phyloP scores from a whole-genome alignment of 495 filamentous ascomycete species.

The Neurospora sp. region DNA sequence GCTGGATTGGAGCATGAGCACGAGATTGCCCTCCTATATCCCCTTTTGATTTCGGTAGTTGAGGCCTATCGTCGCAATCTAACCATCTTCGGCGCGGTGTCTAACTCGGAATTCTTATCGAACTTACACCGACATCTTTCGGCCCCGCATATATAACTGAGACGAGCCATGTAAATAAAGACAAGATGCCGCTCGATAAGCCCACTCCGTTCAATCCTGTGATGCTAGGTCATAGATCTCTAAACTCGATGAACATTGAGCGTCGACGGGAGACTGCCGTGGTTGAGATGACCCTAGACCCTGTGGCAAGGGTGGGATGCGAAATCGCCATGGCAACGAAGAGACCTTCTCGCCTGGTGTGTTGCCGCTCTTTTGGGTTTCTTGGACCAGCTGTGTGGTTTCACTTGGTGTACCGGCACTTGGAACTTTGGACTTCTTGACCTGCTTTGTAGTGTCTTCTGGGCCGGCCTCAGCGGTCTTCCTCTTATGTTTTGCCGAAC shows the following conservation, averaged over 20 bases:
- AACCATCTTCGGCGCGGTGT: not conserved
- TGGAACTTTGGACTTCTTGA: not conserved
- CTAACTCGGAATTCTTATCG: not conserved
- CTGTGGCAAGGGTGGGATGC: not conserved
- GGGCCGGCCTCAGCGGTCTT: not conserved
- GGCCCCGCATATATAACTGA: not conserved
- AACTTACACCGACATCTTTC: not conserved
- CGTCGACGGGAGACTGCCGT: not conserved
- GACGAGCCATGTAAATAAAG: too few relatives aligned
- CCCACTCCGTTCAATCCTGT: not conserved
- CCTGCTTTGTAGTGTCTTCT: not conserved
- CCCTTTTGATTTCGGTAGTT: not conserved
- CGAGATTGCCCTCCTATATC: not conserved
- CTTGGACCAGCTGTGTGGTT: not conserved
- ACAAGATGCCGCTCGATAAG: not conserved
- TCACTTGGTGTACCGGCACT: not conserved
- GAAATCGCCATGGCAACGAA: not conserved
- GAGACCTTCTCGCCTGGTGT: not conserved
- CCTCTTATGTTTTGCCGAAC: not conserved
- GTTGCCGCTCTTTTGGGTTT: not conserved
- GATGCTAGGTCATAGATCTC: not conserved
- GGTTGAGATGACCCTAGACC: not conserved
- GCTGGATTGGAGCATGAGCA: not conserved
- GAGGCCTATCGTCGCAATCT: not conserved
- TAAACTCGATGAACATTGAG: not conserved